Base-by-base conservation (phyloP, 306 rosid species). In the Adenanthera pavonina region DNA sequence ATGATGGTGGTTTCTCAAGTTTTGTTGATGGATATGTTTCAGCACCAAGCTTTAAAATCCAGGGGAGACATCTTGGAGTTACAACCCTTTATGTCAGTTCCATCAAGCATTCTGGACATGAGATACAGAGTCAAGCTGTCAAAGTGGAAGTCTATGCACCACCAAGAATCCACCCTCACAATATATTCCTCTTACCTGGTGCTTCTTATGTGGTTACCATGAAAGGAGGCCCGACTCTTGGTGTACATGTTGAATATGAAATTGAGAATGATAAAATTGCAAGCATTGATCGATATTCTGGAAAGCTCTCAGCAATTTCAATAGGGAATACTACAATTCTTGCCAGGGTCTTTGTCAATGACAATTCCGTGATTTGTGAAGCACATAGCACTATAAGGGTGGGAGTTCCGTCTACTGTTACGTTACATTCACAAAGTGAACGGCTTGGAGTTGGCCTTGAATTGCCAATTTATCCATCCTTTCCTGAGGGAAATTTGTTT, bases 141-240 rank as follows among this genome's bases (percentile, higher is more conserved):
- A 91, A 78, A 85, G 90, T 95, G 69, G 99, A 95, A 88, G 97
- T 93, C 77, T 95, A 95, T 84, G 94, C 92, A 74, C 89, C 91
- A 52, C 99, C 97, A 38, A 89, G 76, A 78, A 86, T 95, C 46
- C 84, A 86, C 72, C 99, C 99, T 72, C 83, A 78, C 1, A 87
- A 84, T 73, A 86, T 95, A 75, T 92, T 89, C 82, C 92, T 95
- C 77, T 87, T 91, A 76, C 99, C 99, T 40, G 95, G 97, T 86
- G 94, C 95, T 46, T 88, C 97, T 47, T 91, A 87, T 83, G 88
- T 86, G 99, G 87, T 95, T 85, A 87, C 92, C 13, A 80, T 95
- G 77, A 81, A 88, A 85, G 99, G 97, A 78, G 97, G 99, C 78
- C 99, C 99, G 73, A 89, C 95, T 49, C 80, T 91, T 4, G 89